Percentiles rank a stretch among this genome's conserved stretches.
phyloP scores from a whole-genome alignment of 371 early-diverging fungal species.

The Circinella umbellata region DNA sequence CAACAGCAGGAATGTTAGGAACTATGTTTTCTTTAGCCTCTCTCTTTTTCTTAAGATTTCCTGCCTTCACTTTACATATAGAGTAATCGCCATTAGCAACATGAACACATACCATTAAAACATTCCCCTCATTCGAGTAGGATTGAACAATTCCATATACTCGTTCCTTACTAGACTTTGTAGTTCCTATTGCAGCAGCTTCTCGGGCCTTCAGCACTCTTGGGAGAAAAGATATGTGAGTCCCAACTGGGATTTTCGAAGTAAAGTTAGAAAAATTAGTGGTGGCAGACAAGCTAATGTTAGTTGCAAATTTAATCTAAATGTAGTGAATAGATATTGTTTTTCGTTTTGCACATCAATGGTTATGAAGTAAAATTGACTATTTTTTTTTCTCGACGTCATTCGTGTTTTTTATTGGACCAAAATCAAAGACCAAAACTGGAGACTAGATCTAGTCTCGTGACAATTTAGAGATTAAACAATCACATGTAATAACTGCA shows the following conservation, averaged over 20 bases:
- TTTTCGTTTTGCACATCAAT: no score
- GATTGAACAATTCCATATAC: neutral
- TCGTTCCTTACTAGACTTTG: neutral
- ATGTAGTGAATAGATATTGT: neutral
- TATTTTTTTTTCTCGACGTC: no score
- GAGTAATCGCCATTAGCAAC: neutral
- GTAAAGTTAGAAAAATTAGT: neutral
- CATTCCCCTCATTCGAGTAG: neutral
- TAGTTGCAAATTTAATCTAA: neutral
- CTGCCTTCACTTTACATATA: neutral
- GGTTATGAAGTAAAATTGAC: no score
- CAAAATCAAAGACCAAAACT: no score
- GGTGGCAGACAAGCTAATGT: neutral
- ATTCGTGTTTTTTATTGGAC: no score
- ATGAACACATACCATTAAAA: no score
- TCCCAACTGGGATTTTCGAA: neutral
- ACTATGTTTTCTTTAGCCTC: neutral
- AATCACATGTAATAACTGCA: no score
- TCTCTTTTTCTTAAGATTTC: neutral
- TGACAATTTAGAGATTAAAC: neutral
- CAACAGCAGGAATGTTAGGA: neutral
- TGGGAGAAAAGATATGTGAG: neutral
- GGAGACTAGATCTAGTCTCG: constrained; percentile 9
- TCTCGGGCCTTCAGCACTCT: neutral
- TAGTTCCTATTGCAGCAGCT: neutral